These are phyloP conservation scores for Harrya chromipes DNA, from an alignment of 768 basidiomycete species.

Conservation along the genomic window DNA sequence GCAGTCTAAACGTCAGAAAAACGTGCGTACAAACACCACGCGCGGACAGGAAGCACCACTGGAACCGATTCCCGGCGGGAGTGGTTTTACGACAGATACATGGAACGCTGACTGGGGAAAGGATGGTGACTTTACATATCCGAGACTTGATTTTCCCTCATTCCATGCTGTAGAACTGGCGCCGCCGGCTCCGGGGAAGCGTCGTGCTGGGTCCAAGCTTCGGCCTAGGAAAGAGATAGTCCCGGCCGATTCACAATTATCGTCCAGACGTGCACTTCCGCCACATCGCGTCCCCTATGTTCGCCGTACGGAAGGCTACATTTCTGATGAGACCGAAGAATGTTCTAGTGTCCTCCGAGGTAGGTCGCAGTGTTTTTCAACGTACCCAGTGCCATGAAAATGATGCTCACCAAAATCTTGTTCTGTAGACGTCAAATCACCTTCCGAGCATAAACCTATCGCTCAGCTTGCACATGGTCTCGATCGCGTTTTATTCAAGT, in stretches of 20 bases:
- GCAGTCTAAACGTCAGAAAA: neutral
- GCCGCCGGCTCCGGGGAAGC: conserved; percentile 3
- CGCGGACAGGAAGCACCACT: neutral
- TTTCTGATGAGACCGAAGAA: conserved; percentile 6
- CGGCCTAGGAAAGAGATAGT: conserved; percentile 6
- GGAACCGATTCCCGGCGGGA: neutral
- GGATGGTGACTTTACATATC: conserved; percentile 16
- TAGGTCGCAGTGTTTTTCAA: neutral
- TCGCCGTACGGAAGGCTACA: conserved; percentile 28
- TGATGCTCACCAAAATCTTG: neutral
- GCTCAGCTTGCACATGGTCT: conserved; percentile 64
- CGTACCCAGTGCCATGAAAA: too few relatives aligned
- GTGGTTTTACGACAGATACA: conserved; percentile 11
- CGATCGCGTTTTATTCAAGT: conserved; percentile 76
- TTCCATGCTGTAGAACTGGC: conserved; percentile 7
- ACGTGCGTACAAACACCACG: conserved; percentile 4
- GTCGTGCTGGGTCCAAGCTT: neutral
- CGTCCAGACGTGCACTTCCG: conserved; percentile 16
- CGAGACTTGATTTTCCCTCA: neutral
- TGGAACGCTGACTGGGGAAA: conserved; percentile 20
- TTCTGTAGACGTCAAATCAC: conserved; percentile 42
- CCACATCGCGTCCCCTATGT: conserved; percentile 23
- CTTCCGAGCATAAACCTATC: conserved; percentile 49
- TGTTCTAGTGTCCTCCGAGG: conserved; percentile 18
- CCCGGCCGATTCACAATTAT: neutral